phyloP scores from a whole-genome alignment of 176 grass and related monocot species.

The Aegilops tauschii region DNA sequence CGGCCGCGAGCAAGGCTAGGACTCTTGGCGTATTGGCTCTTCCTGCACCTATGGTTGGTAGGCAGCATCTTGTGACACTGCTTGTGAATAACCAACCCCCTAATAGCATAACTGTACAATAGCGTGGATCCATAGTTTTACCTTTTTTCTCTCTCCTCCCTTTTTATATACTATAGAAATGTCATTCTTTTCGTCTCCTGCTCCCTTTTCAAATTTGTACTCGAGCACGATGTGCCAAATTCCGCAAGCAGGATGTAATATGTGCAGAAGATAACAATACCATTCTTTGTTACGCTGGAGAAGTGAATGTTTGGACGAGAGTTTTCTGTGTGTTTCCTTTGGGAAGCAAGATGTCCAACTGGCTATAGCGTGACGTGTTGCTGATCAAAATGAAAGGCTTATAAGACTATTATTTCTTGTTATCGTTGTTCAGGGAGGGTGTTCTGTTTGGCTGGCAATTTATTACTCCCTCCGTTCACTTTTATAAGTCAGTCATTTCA shows the following conservation, averaged over 20 bases:
- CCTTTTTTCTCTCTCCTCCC: background rate
- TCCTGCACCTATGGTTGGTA: slow-evolving; percentile 85
- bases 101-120: slow-evolving; percentile 64
- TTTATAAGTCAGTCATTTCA: too few species aligned
- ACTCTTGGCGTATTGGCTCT: slow-evolving; percentile 67
- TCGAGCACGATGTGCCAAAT: slow-evolving; percentile 23
- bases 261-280: slow-evolving; percentile 33
- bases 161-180: slow-evolving; percentile 32
- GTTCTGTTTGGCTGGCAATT: background rate
- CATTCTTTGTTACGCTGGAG: slow-evolving; percentile 41
- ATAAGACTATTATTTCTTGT: background rate
- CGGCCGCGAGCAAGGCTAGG: slow-evolving; percentile 81
- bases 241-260: slow-evolving; percentile 31
- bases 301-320: background rate
- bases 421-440: background rate
- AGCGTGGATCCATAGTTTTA: slow-evolving; percentile 33
- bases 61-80: slow-evolving; percentile 68
- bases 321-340: background rate
- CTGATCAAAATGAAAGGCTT: background rate
- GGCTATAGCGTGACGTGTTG: background rate
- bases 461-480: too few species aligned
- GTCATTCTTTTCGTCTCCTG: slow-evolving; percentile 34
- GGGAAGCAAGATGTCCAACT: slow-evolving; percentile 5
- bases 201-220: slow-evolving; percentile 22
- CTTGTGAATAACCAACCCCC: slow-evolving; percentile 2